Evolutionary conservation across 2,329 filamentous ascomycete species (phyloP), one percentile per base, ranked within the genome.

Genomic region (Triangularia verruculosa): DNA sequence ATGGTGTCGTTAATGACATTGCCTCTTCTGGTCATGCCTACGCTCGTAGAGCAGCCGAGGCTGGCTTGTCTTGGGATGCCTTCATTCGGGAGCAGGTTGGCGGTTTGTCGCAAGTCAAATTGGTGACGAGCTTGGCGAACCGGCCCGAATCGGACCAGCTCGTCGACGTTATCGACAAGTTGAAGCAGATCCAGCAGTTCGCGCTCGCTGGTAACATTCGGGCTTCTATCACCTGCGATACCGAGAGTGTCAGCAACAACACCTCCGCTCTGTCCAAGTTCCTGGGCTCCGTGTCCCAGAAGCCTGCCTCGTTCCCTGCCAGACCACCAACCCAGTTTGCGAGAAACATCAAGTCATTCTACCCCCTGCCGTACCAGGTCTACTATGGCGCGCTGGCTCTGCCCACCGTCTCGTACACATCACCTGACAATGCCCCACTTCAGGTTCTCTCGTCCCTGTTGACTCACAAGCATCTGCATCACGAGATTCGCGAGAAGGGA

Each of bases 401-500:
- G 13, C 88, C 91, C 6, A 96, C 94, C 0, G 89, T 90, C 0
- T 91, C 93, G 0, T 99, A 97, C 76, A 89, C 87, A 3, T 86
- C 91, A 52, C 76, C 87, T 0, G 84, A 90, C 59, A 88, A 90
- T 47, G 92, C 95, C 1, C 85, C 93, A 0, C 86, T 98, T 15
- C 92, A 94, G 71, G 90, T 98, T 47, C 86, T 99, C 22, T 88
- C 93, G 12, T 92, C 97, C 74, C 86, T 99, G 17, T 85, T 99
- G 30, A 98, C 94, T 0, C 94, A 99, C 79, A 97, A 97, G 77
- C 91, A 97, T 73, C 83, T 99, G 27, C 95, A 99, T 74, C 94
- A 96, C 70, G 95, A 98, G 77, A 97, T 99, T 69, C 91, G 95
- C 61, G 95, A 99, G 74, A 98, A 98, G 78, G 95, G 95, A 30